Evolutionary conservation across 306 rosid species (phyloP).

Genomic region (Lablab purpureus): DNA sequence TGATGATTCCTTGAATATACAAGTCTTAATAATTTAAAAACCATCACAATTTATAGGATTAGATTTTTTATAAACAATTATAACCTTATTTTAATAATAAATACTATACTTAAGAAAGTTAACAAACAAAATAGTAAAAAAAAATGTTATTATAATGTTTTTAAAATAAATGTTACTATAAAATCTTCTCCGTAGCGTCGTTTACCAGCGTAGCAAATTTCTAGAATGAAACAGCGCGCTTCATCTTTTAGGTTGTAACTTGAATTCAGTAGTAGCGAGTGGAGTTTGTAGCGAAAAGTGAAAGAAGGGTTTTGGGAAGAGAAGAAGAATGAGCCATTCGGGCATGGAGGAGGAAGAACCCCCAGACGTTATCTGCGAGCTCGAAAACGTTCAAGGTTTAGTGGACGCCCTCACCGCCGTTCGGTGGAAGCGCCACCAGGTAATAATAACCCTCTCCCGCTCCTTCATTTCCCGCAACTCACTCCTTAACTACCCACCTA

Average conservation of each 20-base stretch:
- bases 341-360: constrained; percentile 66
- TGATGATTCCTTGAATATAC: too few species aligned
- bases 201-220: background rate
- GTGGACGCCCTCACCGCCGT: constrained; percentile 88
- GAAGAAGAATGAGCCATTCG: constrained; percentile 53
- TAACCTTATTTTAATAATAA: too few species aligned
- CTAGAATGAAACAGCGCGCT: background rate
- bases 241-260: background rate
- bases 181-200: too few species aligned
- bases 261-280: background rate
- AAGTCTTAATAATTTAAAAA: too few species aligned
- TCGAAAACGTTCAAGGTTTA: constrained; percentile 88
- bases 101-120: too few species aligned
- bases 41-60: too few species aligned
- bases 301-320: constrained; percentile 20
- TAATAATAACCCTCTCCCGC: background rate
- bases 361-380: constrained; percentile 76
- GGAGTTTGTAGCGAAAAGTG: background rate
- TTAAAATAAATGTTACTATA: too few species aligned
- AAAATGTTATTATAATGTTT: too few species aligned
- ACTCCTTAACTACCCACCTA: constrained; percentile 1
- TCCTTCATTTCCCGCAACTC: background rate
- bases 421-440: constrained; percentile 97
- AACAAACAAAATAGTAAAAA: too few species aligned
- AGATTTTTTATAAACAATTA: too few species aligned